Percentiles rank a stretch among this genome's conserved stretches.
phyloP scores from a whole-genome alignment of 2,329 filamentous ascomycete species.

The Fusarium sp. region DNA sequence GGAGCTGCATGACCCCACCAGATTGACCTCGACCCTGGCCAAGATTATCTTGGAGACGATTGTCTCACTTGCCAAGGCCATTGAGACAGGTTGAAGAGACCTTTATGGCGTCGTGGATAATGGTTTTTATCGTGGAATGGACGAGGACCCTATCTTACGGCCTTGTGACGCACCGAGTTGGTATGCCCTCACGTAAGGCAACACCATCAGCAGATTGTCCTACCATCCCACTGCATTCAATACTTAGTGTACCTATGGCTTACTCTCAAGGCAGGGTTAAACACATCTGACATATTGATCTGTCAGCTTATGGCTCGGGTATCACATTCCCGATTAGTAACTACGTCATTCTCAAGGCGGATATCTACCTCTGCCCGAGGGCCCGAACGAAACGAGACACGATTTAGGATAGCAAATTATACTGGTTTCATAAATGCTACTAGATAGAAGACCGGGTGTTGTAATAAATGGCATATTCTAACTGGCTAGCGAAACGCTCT shows the following conservation, averaged over 20 bases:
- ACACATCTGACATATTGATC: neutral
- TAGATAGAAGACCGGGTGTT: too few species aligned
- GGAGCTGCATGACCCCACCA: neutral
- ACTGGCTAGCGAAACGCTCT: too few species aligned
- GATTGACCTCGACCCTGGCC: neutral
- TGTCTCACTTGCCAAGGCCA: neutral
- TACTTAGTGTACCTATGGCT: neutral
- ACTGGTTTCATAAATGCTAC: too few species aligned
- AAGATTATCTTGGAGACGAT: neutral
- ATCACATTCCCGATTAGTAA: neutral
- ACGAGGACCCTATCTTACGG: neutral
- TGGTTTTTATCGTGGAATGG: neutral
- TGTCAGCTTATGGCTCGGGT: neutral
- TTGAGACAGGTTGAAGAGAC: neutral
- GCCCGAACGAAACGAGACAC: neutral
- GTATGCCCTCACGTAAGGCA: neutral
- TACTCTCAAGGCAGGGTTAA: neutral
- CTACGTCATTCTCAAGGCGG: neutral
- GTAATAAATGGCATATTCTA: too few species aligned
- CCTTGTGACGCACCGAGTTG: neutral
- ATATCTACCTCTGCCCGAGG: neutral
- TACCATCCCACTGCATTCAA: neutral
- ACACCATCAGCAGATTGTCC: too few species aligned
- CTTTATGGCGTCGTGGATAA: neutral
- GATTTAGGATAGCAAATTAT: neutral